Percentiles rank a stretch among this genome's conserved stretches.
Evolutionary conservation across 2,329 filamentous ascomycete species (phyloP).

Genomic region (Akanthomyces lecanii): DNA sequence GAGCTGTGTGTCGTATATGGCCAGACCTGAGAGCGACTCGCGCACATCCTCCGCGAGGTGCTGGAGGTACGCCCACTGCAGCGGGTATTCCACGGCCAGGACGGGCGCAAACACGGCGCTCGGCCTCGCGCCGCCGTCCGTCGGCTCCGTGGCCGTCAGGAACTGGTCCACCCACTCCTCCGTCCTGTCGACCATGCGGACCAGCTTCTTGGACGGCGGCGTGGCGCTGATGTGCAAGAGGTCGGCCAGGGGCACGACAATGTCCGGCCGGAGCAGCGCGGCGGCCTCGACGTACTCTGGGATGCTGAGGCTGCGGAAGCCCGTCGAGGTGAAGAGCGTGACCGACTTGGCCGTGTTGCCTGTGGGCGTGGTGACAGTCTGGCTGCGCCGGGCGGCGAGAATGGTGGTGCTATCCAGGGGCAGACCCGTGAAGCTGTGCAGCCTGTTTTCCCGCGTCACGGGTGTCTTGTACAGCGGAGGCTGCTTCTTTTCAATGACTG

Average conservation of each 20-base stretch:
- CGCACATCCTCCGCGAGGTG: constrained; percentile 62
- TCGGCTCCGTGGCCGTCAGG: constrained; percentile 37
- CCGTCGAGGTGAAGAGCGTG: constrained; percentile 31
- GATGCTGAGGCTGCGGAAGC: constrained; percentile 68
- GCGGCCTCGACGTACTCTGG: constrained; percentile 65
- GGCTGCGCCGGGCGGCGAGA: constrained; percentile 71
- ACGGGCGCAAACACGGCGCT: constrained; percentile 57
- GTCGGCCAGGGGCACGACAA: constrained; percentile 75
- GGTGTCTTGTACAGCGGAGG: constrained; percentile 47
- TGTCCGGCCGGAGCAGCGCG: constrained; percentile 68
- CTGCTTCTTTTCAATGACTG: constrained; percentile 52
- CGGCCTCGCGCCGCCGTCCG: constrained; percentile 30
- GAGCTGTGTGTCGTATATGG: constrained; percentile 71
- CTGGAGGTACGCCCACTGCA: constrained; percentile 77
- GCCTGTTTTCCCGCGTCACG: constrained; percentile 40
- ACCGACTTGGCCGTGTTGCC: constrained; percentile 68
- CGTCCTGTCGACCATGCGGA: constrained; percentile 82
- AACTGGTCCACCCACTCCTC: constrained; percentile 75
- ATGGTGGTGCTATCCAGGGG: constrained; percentile 63
- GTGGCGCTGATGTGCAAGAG: constrained; percentile 46
- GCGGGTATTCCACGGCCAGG: constrained; percentile 67
- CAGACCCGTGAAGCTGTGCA: constrained; percentile 75
- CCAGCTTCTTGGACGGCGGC: constrained; percentile 66
- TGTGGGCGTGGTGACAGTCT: constrained; percentile 67
- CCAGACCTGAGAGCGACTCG: constrained; percentile 60